A percentile compares a stretch with the other conserved stretches of the same genome.
These are phyloP conservation scores for Plectranthus barbatus DNA, from an alignment of 257 asterid species.

Conservation along the genomic window DNA sequence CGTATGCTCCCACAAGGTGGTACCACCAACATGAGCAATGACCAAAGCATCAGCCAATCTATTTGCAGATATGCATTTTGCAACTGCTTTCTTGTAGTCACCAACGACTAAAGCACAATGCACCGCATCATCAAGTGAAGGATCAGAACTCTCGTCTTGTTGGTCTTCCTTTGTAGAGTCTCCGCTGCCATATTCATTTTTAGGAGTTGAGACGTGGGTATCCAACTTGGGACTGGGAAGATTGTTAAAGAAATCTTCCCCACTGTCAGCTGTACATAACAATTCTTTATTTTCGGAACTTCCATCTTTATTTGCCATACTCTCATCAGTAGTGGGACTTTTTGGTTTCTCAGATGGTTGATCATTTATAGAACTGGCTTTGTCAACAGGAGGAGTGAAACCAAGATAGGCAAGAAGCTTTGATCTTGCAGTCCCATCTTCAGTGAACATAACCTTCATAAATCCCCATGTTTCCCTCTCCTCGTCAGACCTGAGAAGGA, in stretches of 20 bases:
- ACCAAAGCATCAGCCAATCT: constrained; percentile 88
- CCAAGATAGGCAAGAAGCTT: constrained; percentile 87
- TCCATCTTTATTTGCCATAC: constrained; percentile 32
- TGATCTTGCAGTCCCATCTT: constrained; percentile 86
- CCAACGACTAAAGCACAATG: constrained; percentile 87
- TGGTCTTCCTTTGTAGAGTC: constrained; percentile 39
- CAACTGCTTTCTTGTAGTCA: constrained; percentile 80
- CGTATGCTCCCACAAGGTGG: constrained; percentile 69
- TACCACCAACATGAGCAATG: constrained; percentile 81
- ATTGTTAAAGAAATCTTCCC: constrained; percentile 87
- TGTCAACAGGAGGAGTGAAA: constrained; percentile 53
- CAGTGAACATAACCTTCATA: constrained; percentile 82
- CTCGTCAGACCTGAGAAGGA: constrained; percentile 55
- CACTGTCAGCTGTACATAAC: constrained; percentile 47
- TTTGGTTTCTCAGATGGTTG: constrained; percentile 46
- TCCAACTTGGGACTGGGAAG: constrained; percentile 85
- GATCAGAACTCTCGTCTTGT: constrained; percentile 49
- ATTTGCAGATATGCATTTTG: constrained; percentile 68
- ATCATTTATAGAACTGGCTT: constrained; percentile 27
- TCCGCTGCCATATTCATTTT: constrained; percentile 31
- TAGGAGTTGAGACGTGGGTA: constrained; percentile 55
- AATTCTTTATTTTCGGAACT: constrained; percentile 27
- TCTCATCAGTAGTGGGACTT: constrained; percentile 43
- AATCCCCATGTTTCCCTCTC: constrained; percentile 86
- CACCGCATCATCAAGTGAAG: constrained; percentile 78